Evolutionary conservation across 768 basidiomycete genomes (phyloP), one percentile per base, ranked within the genome.

Genomic region (Tephrocybe sp.): DNA sequence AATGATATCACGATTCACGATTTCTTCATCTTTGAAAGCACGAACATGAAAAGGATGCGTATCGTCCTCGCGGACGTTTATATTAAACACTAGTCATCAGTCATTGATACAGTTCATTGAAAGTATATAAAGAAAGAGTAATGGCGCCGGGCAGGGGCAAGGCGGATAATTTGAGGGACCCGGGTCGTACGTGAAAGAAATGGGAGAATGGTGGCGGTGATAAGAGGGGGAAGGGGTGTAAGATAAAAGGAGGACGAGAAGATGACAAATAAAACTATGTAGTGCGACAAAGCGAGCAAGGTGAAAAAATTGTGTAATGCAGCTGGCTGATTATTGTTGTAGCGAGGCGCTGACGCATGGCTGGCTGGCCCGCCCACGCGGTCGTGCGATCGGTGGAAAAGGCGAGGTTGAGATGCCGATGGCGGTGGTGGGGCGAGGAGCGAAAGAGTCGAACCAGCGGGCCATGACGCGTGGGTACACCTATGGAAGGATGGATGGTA

Each of bases 251-350:
- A 25, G 35, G 24, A 36, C 15, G 16, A 26, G 27, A 25, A 43
- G 25, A 13, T 12, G 24, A 38, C 24, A 46, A 42, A 30, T 26
- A 49, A 47, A 19, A 47, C 37, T 52, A n/a, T n/a, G n/a, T n/a
- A 50, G 46, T 47, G 47, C 37, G 44, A 59, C 57, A 59, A 59
- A 59, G 53, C 55, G 55, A 59, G 55, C 54, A 53, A 12, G 34
- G 31, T 16, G 32, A 52, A 38, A 36, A 39, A 27, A 11, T 39
- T 41, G 47, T 22, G 42, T 11, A 27, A 45, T 38, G 35, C n/a
- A n/a, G n/a, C n/a, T n/a, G n/a, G n/a, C n/a, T n/a, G n/a, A n/a
- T n/a, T n/a, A n/a, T n/a, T n/a, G n/a, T n/a, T n/a, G n/a, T n/a
- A 39, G 22, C 28, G 48, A 34, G 19, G n/a, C 21, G 41, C 13